Conservation (phyloP, 1,284 basidiomycete species). For the Cystobasidiaceae sp. region DNA sequence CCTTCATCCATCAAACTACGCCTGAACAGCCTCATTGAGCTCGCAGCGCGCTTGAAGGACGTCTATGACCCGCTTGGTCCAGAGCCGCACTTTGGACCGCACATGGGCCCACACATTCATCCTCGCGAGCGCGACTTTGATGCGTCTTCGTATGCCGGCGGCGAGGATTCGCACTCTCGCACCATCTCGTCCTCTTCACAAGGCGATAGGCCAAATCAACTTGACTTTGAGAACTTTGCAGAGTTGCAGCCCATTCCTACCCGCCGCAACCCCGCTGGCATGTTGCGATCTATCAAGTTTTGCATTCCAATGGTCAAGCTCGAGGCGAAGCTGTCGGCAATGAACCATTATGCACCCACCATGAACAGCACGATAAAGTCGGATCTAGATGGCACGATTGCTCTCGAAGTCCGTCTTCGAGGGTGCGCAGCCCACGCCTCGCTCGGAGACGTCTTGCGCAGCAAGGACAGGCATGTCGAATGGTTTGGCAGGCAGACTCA, state of each 20-base stretch:
- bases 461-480: constrained; percentile 29
- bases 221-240: neutral
- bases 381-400: neutral
- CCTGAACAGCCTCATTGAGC: constrained; percentile 5
- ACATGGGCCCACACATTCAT: constrained; percentile 19
- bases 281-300: constrained; percentile 18
- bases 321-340: neutral
- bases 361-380: neutral
- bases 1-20: constrained; percentile 9
- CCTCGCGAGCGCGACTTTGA: neutral
- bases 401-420: neutral
- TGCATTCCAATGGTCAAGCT: constrained; percentile 8
- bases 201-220: neutral
- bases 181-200: neutral
- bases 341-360: neutral
- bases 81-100: constrained; percentile 12
- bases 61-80: neutral
- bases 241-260: neutral
- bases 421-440: neutral
- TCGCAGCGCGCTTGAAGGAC: neutral
- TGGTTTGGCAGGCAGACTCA: constrained; percentile 32
- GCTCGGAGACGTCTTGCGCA: neutral
- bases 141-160: neutral
- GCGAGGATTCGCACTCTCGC: neutral
- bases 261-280: neutral